These are phyloP conservation scores for Cladophialophora psammophila DNA, from an alignment of 2,329 filamentous ascomycete species.

Conservation along the genomic window DNA sequence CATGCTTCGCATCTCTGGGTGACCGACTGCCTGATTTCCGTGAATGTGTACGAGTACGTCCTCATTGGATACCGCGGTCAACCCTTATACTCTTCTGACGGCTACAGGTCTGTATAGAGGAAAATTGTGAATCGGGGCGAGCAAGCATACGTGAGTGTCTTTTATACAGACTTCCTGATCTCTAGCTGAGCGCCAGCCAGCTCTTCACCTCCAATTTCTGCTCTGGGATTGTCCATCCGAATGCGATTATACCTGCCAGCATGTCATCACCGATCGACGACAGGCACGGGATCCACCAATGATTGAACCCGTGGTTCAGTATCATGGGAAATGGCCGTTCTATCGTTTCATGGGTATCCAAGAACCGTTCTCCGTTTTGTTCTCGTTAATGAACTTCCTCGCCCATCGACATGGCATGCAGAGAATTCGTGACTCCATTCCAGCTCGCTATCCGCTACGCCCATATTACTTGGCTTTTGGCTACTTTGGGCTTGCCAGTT, in stretches of 20 bases:
- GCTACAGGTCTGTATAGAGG: conserved; percentile 74
- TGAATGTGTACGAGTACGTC: conserved; percentile 79
- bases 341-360: conserved; percentile 88
- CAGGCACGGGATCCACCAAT: conserved; percentile 69
- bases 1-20: conserved; percentile 71
- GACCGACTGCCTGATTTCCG: conserved; percentile 87
- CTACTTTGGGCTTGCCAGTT: conserved; percentile 80
- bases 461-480: conserved; percentile 83
- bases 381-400: conserved; percentile 88
- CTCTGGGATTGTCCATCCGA: conserved; percentile 92
- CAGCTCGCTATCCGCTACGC: conserved; percentile 75
- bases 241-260: conserved; percentile 98
- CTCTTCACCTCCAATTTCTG: conserved; percentile 82
- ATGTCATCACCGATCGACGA: conserved; percentile 80
- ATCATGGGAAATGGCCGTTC: conserved; percentile 99
- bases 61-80: background rate
- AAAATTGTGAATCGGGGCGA: conserved; percentile 77
- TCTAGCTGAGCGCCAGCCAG: conserved; percentile 56
- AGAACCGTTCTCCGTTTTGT: conserved; percentile 91
- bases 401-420: conserved; percentile 81
- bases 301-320: conserved; percentile 78
- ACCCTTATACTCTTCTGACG: conserved; percentile 19
- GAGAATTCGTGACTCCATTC: conserved; percentile 73
- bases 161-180: conserved; percentile 28
- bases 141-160: conserved; percentile 72